A percentile compares a stretch with the other conserved stretches of the same genome.
phyloP scores from a whole-genome alignment of 2,329 filamentous ascomycete genomes.

The Waltergamsia citrina region DNA sequence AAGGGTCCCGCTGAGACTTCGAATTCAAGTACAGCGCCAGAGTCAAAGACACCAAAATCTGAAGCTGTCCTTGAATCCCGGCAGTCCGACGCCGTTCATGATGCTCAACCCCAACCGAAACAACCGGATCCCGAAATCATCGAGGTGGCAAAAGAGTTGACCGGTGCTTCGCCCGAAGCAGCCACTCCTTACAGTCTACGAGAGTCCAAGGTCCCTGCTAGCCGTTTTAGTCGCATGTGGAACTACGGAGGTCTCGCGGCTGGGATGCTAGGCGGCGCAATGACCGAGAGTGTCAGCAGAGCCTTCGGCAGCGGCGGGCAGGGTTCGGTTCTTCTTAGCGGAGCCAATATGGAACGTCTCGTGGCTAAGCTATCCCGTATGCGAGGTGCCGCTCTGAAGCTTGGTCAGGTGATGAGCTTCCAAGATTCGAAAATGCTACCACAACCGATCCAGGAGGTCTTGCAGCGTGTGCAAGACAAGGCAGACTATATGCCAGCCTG shows the following conservation, averaged over 20 bases:
- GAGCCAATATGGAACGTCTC: conserved; percentile 84
- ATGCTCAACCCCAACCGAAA: not conserved
- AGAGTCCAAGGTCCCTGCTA: conserved; percentile 85
- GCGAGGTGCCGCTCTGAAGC: conserved; percentile 92
- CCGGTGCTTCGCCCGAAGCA: conserved; percentile 7
- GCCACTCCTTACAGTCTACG: conserved; percentile 55
- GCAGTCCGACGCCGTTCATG: no score
- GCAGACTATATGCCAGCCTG: conserved; percentile 97
- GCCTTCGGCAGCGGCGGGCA: conserved; percentile 57
- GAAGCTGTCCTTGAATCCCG: no score
- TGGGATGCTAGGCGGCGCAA: conserved; percentile 88
- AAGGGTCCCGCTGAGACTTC: not conserved
- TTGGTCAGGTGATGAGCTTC: conserved; percentile 97
- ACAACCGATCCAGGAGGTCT: conserved; percentile 72
- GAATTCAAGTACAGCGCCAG: not conserved
- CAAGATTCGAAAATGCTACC: conserved; percentile 96
- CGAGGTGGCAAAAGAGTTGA: conserved; percentile 16
- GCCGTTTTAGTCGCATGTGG: conserved; percentile 79
- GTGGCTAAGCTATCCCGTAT: conserved; percentile 91
- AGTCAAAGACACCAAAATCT: conserved; percentile 4
- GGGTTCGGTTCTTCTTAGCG: conserved; percentile 79
- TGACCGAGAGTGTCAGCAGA: conserved; percentile 75
- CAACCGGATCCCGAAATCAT: conserved; percentile 8
- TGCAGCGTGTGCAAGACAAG: conserved; percentile 90
- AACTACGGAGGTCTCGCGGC: conserved; percentile 91